phyloP scores from a whole-genome alignment of 208 protist genomes.

The Crithidia fasciculata region DNA sequence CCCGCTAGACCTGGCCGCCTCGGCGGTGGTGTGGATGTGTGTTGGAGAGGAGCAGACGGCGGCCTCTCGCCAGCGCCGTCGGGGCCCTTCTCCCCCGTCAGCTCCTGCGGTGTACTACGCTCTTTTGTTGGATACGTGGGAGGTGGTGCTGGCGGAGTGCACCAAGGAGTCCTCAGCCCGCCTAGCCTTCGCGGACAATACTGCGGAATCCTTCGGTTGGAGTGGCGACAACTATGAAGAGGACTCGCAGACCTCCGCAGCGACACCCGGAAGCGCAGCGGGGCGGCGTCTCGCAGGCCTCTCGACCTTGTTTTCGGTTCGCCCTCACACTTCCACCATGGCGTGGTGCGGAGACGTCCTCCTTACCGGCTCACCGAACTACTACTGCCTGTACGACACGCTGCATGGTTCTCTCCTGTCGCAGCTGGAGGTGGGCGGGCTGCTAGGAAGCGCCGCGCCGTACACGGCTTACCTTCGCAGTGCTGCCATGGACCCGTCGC shows the following conservation, averaged over 20 bases:
- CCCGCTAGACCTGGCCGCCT: neutral
- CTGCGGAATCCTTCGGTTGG: neutral
- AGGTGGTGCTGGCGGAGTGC: conserved; percentile 23
- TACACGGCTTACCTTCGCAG: conserved; percentile 18
- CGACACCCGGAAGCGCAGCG: neutral
- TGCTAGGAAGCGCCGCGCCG: conserved; percentile 2
- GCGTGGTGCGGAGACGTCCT: conserved; percentile 30
- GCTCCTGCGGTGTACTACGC: conserved; percentile 13
- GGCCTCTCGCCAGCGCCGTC: conserved; percentile 2
- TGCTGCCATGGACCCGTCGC: conserved; percentile 10
- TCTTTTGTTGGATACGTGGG: conserved; percentile 8
- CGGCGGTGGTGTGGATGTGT: conserved; percentile 17
- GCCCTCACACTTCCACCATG: conserved; percentile 20
- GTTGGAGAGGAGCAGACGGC: conserved; percentile 15
- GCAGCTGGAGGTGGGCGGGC: conserved; percentile 19
- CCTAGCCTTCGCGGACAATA: conserved; percentile 2
- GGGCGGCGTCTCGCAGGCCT: neutral
- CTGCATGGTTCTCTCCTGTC: conserved; percentile 21
- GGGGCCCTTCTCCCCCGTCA: neutral
- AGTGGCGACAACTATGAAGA: conserved; percentile 2
- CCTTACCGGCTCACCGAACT: conserved; percentile 19
- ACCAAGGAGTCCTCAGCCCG: conserved; percentile 1
- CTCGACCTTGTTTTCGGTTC: conserved; percentile 1
- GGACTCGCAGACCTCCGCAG: neutral
- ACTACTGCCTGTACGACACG: conserved; percentile 31